Conservation (phyloP, 2,329 filamentous ascomycete genomes). For the Botrytis tulipae region DNA sequence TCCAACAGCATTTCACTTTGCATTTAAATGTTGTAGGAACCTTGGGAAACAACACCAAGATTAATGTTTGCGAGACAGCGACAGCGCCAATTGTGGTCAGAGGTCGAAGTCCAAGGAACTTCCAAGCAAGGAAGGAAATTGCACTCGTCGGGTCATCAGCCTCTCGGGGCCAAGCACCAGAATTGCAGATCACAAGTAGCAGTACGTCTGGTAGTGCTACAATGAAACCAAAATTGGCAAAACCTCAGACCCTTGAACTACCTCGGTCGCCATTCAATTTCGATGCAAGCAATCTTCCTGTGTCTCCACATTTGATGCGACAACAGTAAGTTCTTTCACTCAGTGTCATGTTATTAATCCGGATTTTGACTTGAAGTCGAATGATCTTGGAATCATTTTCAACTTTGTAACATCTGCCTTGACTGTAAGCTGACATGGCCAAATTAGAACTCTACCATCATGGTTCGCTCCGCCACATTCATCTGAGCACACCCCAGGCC, state of each 20-base stretch:
- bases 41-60: slow-evolving; percentile 77
- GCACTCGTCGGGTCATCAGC: slow-evolving; percentile 55
- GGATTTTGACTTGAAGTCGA: background rate
- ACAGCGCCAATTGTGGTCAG: slow-evolving; percentile 93
- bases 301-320: slow-evolving; percentile 35
- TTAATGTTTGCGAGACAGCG: slow-evolving; percentile 76
- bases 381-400: slow-evolving; percentile 1
- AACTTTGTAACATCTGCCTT: background rate
- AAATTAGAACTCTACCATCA: slow-evolving; percentile 25
- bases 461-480: slow-evolving; percentile 32
- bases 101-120: slow-evolving; percentile 89
- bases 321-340: slow-evolving; percentile 33
- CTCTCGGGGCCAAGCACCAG: slow-evolving; percentile 37
- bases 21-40: slow-evolving; percentile 84
- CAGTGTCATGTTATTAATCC: background rate
- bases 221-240: slow-evolving; percentile 31
- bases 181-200: slow-evolving; percentile 35
- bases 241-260: slow-evolving; percentile 33
- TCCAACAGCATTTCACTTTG: slow-evolving; percentile 94
- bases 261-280: slow-evolving; percentile 39
- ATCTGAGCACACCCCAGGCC: slow-evolving; percentile 32
- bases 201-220: slow-evolving; percentile 27
- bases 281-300: slow-evolving; percentile 35
- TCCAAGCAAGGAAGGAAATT: slow-evolving; percentile 90
- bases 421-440: slow-evolving; percentile 16